These are phyloP conservation scores for Xylaria sp. DNA, from an alignment of 2,329 filamentous ascomycete species.

Conservation along the genomic window DNA sequence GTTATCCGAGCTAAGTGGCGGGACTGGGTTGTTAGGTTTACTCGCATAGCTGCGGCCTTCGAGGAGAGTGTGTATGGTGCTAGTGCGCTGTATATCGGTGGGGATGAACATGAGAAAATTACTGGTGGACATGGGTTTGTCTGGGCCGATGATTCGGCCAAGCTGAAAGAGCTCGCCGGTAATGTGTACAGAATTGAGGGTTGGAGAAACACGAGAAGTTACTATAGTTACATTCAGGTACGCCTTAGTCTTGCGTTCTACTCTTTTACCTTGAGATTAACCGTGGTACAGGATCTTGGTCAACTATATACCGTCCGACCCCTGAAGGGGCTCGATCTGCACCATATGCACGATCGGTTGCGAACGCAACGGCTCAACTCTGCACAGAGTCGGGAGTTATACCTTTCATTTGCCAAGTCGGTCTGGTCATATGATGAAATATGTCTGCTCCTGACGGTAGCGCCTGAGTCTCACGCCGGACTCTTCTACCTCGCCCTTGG, in stretches of 20 bases:
- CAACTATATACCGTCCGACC: conserved; percentile 73
- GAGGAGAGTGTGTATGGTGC: conserved; percentile 96
- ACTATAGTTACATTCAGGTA: conserved; percentile 93
- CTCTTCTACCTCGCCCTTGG: conserved; percentile 92
- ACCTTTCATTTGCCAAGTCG: conserved; percentile 79
- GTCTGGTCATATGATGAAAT: conserved; percentile 87
- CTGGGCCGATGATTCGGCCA: conserved; percentile 85
- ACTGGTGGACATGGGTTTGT: conserved; percentile 90
- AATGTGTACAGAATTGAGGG: conserved; percentile 95
- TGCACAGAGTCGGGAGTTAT: conserved; percentile 83
- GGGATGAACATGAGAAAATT: conserved; percentile 73
- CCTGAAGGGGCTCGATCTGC: conserved; percentile 83
- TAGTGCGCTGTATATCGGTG: conserved; percentile 86
- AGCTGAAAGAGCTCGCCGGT: conserved; percentile 86
- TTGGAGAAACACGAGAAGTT: conserved; percentile 94
- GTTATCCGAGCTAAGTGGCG: conserved; percentile 93
- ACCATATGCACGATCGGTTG: conserved; percentile 92
- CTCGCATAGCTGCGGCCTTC: conserved; percentile 89
- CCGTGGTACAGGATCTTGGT: conserved; percentile 68
- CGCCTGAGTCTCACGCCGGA: conserved; percentile 86
- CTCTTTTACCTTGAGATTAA: conserved; percentile 33
- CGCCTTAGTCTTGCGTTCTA: conserved; percentile 35
- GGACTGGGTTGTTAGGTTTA: conserved; percentile 94
- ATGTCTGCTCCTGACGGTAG: conserved; percentile 82
- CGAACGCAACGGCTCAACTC: conserved; percentile 82